These are phyloP conservation scores for Polytrichum formosum DNA, from an alignment of 225 moss, liverwort and hornwort species.

Conservation along the genomic window DNA sequence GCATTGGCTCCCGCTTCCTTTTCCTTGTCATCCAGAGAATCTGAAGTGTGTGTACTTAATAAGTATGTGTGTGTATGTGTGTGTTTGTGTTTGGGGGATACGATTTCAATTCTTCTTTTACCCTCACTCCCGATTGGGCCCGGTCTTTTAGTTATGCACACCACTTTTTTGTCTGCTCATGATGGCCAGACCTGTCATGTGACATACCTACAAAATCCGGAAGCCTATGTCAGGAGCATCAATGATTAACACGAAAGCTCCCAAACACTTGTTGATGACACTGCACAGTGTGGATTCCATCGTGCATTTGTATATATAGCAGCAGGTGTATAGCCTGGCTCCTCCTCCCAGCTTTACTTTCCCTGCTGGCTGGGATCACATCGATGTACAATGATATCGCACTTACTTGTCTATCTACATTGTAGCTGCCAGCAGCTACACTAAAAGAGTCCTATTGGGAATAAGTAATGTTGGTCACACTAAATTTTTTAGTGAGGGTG, in stretches of 20 bases:
- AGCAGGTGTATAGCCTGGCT: too few relatives aligned
- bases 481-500: too few relatives aligned
- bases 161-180: constrained; percentile 1
- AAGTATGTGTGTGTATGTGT: too few relatives aligned
- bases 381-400: too few relatives aligned
- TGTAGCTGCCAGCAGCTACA: too few relatives aligned
- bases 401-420: too few relatives aligned
- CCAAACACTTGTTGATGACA: not conserved
- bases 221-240: not conserved
- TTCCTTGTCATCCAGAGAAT: not conserved
- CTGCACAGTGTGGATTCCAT: not conserved
- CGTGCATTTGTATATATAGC: too few relatives aligned
- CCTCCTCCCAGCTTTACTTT: too few relatives aligned
- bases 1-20: not conserved
- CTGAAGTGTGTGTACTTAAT: not conserved
- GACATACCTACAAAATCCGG: not conserved
- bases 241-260: not conserved
- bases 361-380: too few relatives aligned
- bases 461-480: too few relatives aligned
- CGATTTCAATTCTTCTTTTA: not conserved
- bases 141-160: not conserved
- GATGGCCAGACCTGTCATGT: not conserved
- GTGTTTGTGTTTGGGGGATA: too few relatives aligned
- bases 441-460: too few relatives aligned
- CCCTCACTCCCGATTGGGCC: not conserved